Conservation (phyloP, 495 filamentous ascomycete genomes). For the Lentithecium fluviatile region DNA sequence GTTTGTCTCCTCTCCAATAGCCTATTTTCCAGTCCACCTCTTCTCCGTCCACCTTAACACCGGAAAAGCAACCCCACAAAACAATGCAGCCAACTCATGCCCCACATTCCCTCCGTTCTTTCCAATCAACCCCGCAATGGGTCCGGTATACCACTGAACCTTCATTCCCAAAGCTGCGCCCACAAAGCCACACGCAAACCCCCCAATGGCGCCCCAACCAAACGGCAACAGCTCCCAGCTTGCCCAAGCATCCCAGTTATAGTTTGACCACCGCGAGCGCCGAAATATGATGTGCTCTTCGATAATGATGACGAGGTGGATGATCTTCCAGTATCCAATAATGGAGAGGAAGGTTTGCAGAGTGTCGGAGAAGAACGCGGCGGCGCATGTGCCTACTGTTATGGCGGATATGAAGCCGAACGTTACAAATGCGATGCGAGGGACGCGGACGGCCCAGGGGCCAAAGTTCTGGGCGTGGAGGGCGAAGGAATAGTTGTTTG, state of each 20-base stretch:
- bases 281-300: slow-evolving; percentile 30
- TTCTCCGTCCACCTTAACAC: slow-evolving; percentile 27
- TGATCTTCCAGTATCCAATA: slow-evolving; percentile 29
- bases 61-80: slow-evolving; percentile 22
- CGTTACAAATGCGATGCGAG: slow-evolving; percentile 34
- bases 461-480: slow-evolving; percentile 42
- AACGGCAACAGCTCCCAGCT: slow-evolving; percentile 21
- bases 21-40: slow-evolving; percentile 25
- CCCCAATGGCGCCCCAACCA: slow-evolving; percentile 28
- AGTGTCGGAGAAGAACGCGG: slow-evolving; percentile 27
- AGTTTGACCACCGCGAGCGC: slow-evolving; percentile 13
- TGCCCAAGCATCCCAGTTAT: slow-evolving; percentile 28
- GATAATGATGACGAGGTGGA: slow-evolving; percentile 25
- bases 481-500: slow-evolving; percentile 35
- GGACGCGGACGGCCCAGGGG: slow-evolving; percentile 42
- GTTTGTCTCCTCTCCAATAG: too few species aligned
- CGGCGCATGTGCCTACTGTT: slow-evolving; percentile 28
- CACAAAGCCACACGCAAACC: slow-evolving; percentile 21
- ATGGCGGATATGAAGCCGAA: slow-evolving; percentile 31
- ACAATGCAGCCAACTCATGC: slow-evolving; percentile 33
- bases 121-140: slow-evolving; percentile 26
- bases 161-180: slow-evolving; percentile 31
- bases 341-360: slow-evolving; percentile 30
- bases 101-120: slow-evolving; percentile 30
- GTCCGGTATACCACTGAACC: slow-evolving; percentile 23